Percentiles rank a stretch among this genome's conserved stretches.
Evolutionary conservation across 202 grass and related monocot genomes (phyloP).

Genomic region (Setaria viridis): DNA sequence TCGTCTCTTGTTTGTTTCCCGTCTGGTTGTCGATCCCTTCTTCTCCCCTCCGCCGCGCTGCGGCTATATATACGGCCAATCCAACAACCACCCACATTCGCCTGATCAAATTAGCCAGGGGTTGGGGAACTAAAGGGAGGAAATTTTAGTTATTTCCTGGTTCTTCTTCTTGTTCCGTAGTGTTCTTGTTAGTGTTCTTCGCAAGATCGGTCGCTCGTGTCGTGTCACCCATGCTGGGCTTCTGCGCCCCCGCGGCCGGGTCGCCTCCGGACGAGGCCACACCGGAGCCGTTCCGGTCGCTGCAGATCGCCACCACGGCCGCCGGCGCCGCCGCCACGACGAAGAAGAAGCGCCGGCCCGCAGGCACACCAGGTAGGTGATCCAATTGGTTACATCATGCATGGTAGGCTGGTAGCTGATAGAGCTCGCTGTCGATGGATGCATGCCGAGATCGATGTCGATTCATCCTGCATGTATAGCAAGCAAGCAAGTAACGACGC

Average conservation of each 20-base stretch:
- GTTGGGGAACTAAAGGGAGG: not conserved
- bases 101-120: constrained; percentile 38
- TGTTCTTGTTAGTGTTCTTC: not conserved
- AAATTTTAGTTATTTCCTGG: constrained; percentile 5
- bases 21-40: constrained; percentile 43
- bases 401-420: not conserved
- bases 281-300: constrained; percentile 48
- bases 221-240: constrained; percentile 53
- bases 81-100: constrained; percentile 26
- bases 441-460: constrained; percentile 29
- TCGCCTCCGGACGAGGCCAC: constrained; percentile 32
- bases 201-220: constrained; percentile 4
- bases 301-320: constrained; percentile 49
- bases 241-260: constrained; percentile 42
- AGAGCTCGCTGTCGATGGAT: not conserved
- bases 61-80: constrained; percentile 54
- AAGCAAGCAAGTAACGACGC: too few relatives aligned
- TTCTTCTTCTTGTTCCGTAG: not conserved
- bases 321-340: not conserved
- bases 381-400: not conserved
- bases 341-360: constrained; percentile 87
- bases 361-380: constrained; percentile 81
- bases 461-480: constrained; percentile 1
- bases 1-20: constrained; percentile 44
- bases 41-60: not conserved